Conservation (phyloP, 2,329 filamentous ascomycete genomes). For the Allantophomopsis cytisporea region DNA sequence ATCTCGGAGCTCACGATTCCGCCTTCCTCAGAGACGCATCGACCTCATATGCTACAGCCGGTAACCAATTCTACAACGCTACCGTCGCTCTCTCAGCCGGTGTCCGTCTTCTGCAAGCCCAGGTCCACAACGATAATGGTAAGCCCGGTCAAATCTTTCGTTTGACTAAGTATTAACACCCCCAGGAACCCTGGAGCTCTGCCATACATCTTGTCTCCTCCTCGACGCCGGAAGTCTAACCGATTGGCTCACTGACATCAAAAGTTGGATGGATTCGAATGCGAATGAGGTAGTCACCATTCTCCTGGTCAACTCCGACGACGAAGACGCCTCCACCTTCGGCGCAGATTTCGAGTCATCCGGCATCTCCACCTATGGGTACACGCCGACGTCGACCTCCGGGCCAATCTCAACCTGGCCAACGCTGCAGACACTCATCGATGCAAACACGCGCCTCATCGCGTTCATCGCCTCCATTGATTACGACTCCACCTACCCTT, state of each 20-base stretch:
- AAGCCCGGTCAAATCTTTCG: too few relatives aligned
- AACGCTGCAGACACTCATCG: constrained; percentile 57
- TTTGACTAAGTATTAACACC: too few relatives aligned
- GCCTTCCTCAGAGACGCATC: constrained; percentile 39
- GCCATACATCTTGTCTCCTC: constrained; percentile 48
- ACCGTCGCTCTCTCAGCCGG: constrained; percentile 44
- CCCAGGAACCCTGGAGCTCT: constrained; percentile 25
- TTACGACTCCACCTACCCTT: constrained; percentile 29
- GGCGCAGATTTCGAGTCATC: constrained; percentile 25
- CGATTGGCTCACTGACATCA: constrained; percentile 40
- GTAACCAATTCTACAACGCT: constrained; percentile 46
- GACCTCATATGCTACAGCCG: constrained; percentile 26
- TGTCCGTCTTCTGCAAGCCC: constrained; percentile 49
- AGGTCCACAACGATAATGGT: constrained; percentile 41
- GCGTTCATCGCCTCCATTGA: constrained; percentile 50
- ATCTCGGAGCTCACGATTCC: constrained; percentile 57
- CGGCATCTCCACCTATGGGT: constrained; percentile 48
- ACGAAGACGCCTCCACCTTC: constrained; percentile 38
- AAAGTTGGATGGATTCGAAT: constrained; percentile 44
- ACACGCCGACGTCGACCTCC: constrained; percentile 32
- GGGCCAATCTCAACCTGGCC: constrained; percentile 44
- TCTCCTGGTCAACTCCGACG: constrained; percentile 48
- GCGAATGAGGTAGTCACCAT: constrained; percentile 48
- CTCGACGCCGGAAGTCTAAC: constrained; percentile 44
- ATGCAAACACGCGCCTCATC: constrained; percentile 48